Base-by-base conservation (phyloP, 75 land plant species). In the Selaginella moellendorffii region DNA sequence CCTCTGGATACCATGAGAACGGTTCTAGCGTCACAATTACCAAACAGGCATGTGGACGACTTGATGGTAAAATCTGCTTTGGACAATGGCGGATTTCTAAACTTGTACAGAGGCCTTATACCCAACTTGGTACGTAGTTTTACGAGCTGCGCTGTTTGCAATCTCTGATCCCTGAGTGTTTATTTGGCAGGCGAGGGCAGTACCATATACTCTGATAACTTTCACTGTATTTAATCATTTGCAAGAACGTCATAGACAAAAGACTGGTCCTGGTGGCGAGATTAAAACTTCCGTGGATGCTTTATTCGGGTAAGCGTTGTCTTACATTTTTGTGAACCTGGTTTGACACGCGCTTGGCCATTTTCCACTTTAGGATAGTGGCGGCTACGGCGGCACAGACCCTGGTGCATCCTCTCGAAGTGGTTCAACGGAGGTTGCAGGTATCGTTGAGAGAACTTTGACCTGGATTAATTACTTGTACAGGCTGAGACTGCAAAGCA, bases 231-330 rank as follows among this genome's bases (percentile, higher is more conserved):
- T 29, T 28, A 52, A 69, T 62, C n/a, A 62, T 14, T 51, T 69
- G 66, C 28, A 31, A 29, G 22, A 69, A 26, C 58, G 67, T 28
- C 25, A 67, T 29, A 24, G 66, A 2, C 27, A 42, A 51, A 62
- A 36, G 52, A 61, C 0, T 69, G 71, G 71, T 1, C 71, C 71
- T n/a, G 71, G 71, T 28, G 71, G 71, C 24, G 66, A 61, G 14
- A n/a, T 69, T 27, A 65, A 26, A 25, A 17, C 28, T 14, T 19
- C 29, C 18, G 29, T 30, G 30, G 61, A 19, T 62, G 24, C 58
- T 2, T 61, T 25, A 5, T 69, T n/a, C 26, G 71, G 71, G 71
- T 69, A 69, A 61, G 53, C 8, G 25, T 17, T 21, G 19, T 56
- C 9, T 19, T 56, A 25, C 8, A 56, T 56, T 56, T 2, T 2